Percentiles rank a stretch among this genome's conserved stretches.
phyloP scores from a whole-genome alignment of 2,329 filamentous ascomycete species.

The Cyclaneusma minus region DNA sequence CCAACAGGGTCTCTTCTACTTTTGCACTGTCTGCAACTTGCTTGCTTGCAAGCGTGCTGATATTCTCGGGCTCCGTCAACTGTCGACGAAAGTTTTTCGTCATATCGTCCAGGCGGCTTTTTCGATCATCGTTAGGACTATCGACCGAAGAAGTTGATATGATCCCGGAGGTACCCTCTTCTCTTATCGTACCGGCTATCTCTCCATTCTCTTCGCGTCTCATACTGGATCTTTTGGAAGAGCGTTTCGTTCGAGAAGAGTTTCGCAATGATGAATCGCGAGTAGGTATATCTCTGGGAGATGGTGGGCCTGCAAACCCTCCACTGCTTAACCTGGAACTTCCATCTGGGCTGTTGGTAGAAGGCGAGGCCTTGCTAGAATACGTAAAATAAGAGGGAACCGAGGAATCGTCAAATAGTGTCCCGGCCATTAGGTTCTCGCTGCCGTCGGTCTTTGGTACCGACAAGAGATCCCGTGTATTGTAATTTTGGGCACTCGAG shows the following conservation, averaged over 20 bases:
- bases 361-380: too few relatives aligned
- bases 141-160: too few relatives aligned
- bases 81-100: slow-evolving; percentile 16
- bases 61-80: slow-evolving; percentile 15
- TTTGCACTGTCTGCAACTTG: slow-evolving; percentile 10
- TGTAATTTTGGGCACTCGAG: too few relatives aligned
- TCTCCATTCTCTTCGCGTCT: slow-evolving; percentile 10
- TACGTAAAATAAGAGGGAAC: too few relatives aligned
- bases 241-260: slow-evolving; percentile 35
- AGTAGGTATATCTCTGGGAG: slow-evolving; percentile 38
- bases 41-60: slow-evolving; percentile 10
- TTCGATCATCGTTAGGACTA: too few relatives aligned
- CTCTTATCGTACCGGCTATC: background rate
- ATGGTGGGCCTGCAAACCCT: slow-evolving; percentile 15
- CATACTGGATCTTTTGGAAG: slow-evolving; percentile 30
- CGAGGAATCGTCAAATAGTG: too few relatives aligned
- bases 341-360: background rate
- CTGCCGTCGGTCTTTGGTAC: too few relatives aligned
- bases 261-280: slow-evolving; percentile 55
- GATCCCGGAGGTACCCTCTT: background rate
- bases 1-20: slow-evolving; percentile 13
- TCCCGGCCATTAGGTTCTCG: too few relatives aligned
- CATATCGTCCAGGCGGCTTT: background rate
- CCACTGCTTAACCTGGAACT: slow-evolving; percentile 1
- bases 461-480: too few relatives aligned